Evolutionary conservation across 352 stramenopile genomes (phyloP).

Genomic region (Pythium plurisporium): DNA sequence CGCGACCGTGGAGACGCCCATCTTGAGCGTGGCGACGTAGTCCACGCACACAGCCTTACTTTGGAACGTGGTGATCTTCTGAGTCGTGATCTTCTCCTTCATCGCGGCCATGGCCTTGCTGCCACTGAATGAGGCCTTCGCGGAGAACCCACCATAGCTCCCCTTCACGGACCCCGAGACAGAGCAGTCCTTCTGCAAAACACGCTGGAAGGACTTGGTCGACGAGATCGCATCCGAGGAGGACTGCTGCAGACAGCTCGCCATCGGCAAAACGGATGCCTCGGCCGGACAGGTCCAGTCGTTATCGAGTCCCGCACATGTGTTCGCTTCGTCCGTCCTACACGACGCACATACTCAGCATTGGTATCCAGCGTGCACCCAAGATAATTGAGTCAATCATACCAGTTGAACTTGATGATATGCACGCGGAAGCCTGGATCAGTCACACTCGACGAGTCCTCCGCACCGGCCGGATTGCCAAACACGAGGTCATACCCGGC

Average conservation of each 20-base stretch:
- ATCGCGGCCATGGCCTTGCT: constrained; percentile 25
- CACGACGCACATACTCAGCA: no score
- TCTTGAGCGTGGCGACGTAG: constrained; percentile 19
- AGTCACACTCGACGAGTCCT: constrained; percentile 23
- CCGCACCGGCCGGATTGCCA: constrained; percentile 22
- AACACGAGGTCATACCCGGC: constrained; percentile 30
- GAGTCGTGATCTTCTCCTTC: constrained; percentile 24
- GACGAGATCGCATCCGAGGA: constrained; percentile 25
- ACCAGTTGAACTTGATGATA: constrained; percentile 29
- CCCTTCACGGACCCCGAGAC: constrained; percentile 22
- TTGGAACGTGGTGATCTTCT: constrained; percentile 18
- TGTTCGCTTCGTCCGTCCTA: constrained; percentile 15
- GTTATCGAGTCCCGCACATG: constrained; percentile 18
- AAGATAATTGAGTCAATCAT: no score
- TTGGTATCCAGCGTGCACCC: no score
- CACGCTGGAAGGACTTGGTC: constrained; percentile 26
- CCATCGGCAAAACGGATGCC: constrained; percentile 20
- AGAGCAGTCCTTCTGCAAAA: constrained; percentile 23
- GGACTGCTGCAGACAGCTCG: constrained; percentile 29
- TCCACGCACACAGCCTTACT: constrained; percentile 25
- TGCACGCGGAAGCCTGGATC: constrained; percentile 24
- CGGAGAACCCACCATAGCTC: constrained; percentile 23
- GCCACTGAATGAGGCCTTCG: constrained; percentile 23
- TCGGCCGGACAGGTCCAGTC: constrained; percentile 26
- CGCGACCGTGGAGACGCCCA: constrained; percentile 11